Conservation (phyloP, 345 rosid genomes). For the Raphanus raphanistrum region DNA sequence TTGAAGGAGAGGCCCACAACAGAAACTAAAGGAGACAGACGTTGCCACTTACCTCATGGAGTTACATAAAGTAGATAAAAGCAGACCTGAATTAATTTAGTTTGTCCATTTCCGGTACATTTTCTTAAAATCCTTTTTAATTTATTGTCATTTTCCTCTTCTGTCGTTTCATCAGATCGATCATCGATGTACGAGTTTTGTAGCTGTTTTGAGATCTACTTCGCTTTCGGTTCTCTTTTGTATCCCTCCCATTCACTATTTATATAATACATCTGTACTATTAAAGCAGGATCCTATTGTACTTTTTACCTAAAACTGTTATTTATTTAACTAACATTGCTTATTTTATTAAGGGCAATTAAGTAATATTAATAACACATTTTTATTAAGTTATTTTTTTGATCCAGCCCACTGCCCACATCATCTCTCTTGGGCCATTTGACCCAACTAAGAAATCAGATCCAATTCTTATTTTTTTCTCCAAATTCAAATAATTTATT, state of each 20-base stretch:
- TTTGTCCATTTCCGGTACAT: slow-evolving; percentile 24
- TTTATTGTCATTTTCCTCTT: slow-evolving; percentile 27
- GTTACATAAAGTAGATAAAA: slow-evolving; percentile 30
- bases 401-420: too few species aligned
- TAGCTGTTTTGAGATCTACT: slow-evolving; percentile 15
- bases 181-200: neutral
- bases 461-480: too few species aligned
- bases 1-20: slow-evolving; percentile 24
- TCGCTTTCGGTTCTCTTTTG: neutral
- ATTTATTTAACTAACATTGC: too few species aligned
- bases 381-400: too few species aligned
- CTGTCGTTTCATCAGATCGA: slow-evolving; percentile 25
- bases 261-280: too few species aligned
- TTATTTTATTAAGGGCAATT: too few species aligned
- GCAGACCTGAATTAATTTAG: slow-evolving; percentile 24
- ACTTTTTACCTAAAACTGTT: too few species aligned
- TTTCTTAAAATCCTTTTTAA: neutral
- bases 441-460: too few species aligned
- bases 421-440: too few species aligned
- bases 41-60: slow-evolving; percentile 34
- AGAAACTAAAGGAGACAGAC: slow-evolving; percentile 34
- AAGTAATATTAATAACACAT: too few species aligned
- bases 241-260: neutral
- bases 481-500: too few species aligned
- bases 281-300: too few species aligned